Conservation (phyloP, 2,329 filamentous ascomycete genomes). For the Monilinia aucupariae region DNA sequence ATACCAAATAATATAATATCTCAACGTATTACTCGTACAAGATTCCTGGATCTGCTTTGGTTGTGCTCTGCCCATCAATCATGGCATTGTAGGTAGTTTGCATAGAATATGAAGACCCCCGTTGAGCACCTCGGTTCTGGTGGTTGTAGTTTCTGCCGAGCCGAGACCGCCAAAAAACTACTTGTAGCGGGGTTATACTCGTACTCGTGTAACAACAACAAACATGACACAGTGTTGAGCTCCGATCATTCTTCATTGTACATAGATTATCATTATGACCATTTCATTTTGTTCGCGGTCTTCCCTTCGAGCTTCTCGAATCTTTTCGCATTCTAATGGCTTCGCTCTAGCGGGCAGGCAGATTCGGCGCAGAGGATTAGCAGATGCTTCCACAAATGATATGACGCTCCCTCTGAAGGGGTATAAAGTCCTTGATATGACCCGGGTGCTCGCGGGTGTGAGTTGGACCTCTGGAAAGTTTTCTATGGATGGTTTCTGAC, state of each 20-base stretch:
- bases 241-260: constrained; percentile 4
- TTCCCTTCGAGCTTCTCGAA: constrained; percentile 24
- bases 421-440: constrained; percentile 91
- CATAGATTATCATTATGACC: constrained; percentile 19
- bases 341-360: constrained; percentile 8
- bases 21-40: not conserved
- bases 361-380: constrained; percentile 24
- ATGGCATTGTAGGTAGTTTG: not conserved
- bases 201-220: no score
- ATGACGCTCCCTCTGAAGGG: constrained; percentile 69
- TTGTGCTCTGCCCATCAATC: not conserved
- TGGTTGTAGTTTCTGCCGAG: not conserved
- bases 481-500: constrained; percentile 6
- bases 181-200: constrained; percentile 20
- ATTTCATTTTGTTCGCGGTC: constrained; percentile 15
- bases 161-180: constrained; percentile 17
- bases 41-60: not conserved
- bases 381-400: constrained; percentile 26
- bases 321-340: constrained; percentile 22
- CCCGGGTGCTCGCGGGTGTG: constrained; percentile 88
- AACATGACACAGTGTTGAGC: constrained; percentile 1
- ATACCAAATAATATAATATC: constrained; percentile 10
- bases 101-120: not conserved
- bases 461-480: constrained; percentile 36
- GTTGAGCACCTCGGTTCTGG: not conserved